Percentiles rank a stretch among this genome's conserved stretches.
Evolutionary conservation across 164 flowering plant genomes (phyloP).

Genomic region (Warburgia ugandensis): DNA sequence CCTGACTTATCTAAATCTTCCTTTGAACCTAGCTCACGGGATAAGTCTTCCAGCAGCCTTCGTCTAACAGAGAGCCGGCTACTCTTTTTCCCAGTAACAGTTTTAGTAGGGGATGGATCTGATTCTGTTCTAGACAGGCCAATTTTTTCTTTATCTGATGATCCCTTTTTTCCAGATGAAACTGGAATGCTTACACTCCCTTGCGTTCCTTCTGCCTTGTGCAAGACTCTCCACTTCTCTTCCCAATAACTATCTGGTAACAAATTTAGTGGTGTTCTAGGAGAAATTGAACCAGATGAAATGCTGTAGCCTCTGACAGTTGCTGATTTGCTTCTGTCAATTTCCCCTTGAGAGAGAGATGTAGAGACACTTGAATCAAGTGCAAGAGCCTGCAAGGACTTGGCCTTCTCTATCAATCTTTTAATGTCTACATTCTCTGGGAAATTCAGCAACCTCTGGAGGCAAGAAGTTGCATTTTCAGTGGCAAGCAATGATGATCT

Average conservation of each 20-base stretch:
- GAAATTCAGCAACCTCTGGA: conserved; percentile 77
- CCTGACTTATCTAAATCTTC: conserved; percentile 30
- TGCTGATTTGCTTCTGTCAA: conserved; percentile 29
- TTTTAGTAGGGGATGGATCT: conserved; percentile 45
- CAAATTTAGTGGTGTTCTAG: conserved; percentile 40
- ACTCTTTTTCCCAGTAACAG: conserved; percentile 19
- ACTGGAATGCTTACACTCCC: conserved; percentile 19
- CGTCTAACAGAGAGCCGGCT: conserved; percentile 46
- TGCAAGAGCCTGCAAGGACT: conserved; percentile 63
- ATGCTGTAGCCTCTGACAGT: conserved; percentile 39
- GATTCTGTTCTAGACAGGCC: conserved; percentile 61
- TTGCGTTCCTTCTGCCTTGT: conserved; percentile 56
- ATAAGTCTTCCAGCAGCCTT: conserved; percentile 68
- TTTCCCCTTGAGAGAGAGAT: conserved; percentile 16
- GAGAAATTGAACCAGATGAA: conserved; percentile 45
- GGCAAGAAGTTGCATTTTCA: conserved; percentile 82
- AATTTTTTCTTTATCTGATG: conserved; percentile 44
- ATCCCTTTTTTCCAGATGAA: conserved; percentile 35
- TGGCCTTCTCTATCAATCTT: conserved; percentile 69
- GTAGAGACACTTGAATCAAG: conserved; percentile 31
- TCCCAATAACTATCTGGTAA: conserved; percentile 95
- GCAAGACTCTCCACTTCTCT: conserved; percentile 81
- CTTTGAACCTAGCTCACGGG: conserved; percentile 48
- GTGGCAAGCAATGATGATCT: conserved; percentile 87
- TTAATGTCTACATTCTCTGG: conserved; percentile 52